phyloP scores from a whole-genome alignment of 2,329 filamentous ascomycete species.

The Esteya vermicola region DNA sequence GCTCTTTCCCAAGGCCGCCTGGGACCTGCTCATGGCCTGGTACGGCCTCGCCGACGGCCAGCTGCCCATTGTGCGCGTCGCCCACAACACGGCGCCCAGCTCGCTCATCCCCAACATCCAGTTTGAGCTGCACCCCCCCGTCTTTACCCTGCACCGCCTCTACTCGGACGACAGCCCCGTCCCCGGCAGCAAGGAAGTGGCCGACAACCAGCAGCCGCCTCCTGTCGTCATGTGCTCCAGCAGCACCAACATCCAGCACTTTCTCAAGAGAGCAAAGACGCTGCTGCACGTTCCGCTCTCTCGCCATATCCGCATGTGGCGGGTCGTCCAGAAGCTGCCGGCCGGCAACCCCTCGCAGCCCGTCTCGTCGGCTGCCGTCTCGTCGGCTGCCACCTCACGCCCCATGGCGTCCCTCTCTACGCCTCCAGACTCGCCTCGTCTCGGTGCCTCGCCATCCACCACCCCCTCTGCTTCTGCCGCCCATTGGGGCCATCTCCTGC shows the following conservation, averaged over 20 bases:
- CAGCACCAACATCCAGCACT: constrained; percentile 55
- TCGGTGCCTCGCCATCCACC: too few species aligned
- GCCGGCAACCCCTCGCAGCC: constrained; percentile 3
- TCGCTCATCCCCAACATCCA: constrained; percentile 50
- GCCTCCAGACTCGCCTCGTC: constrained; percentile 13
- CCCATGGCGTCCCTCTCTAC: constrained; percentile 13
- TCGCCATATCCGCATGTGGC: constrained; percentile 68
- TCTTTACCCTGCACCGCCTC: constrained; percentile 75
- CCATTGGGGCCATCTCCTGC: constrained; percentile 32
- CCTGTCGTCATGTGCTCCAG: constrained; percentile 57
- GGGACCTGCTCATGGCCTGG: constrained; percentile 69
- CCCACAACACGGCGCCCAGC: constrained; percentile 58
- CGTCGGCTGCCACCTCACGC: too few species aligned
- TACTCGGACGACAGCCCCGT: constrained; percentile 45
- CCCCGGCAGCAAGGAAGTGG: constrained; percentile 41
- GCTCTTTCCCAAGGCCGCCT: constrained; percentile 64
- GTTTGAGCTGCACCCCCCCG: constrained; percentile 72
- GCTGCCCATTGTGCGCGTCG: constrained; percentile 57
- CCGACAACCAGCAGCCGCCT: constrained; percentile 46
- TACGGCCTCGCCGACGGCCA: constrained; percentile 63
- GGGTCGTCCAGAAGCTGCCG: constrained; percentile 36
- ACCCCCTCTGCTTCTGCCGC: not conserved
- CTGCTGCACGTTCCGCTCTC: constrained; percentile 50
- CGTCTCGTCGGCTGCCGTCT: too few species aligned
- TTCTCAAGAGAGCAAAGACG: constrained; percentile 60